Base-by-base conservation (phyloP, 306 rosid genomes). In the Ceratonia siliqua region DNA sequence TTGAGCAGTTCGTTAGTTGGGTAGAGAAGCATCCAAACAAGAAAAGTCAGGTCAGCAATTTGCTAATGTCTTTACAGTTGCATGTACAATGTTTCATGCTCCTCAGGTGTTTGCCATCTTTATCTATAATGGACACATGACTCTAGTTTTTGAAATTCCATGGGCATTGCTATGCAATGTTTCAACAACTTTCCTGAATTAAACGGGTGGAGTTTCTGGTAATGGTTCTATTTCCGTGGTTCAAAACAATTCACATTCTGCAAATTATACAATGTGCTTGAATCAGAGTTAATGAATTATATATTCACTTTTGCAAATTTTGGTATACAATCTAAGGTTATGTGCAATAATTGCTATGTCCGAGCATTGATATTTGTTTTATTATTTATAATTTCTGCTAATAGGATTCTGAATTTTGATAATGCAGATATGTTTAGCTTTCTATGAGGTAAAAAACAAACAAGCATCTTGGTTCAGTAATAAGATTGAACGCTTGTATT, bases 1-100 rank as follows among this genome's bases (percentile, higher is more conserved):
- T 95, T 69, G 99, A 89, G 74, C 99, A 95, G 76, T 95, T 90
- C 70, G 73, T 95, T 79, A 75, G 79, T 79, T 95, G 99, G 99
- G 99, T 89, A 50, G 99, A 95, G 90, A 95, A 92, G 74, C 99
- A 95, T 83, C 99, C 97, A 0, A 89, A 95, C 88, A 95, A 90
- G 77, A 95, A 92, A 84, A 95, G 97, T 76, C 97, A 92, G 98
- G 99, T 95, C 38, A 78, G 88, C 39, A 2, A 33, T 52, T 81
- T 77, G 62, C 5, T 66, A 18, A 1, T 72, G 49, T 64, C 28
- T 50, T 43, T 50, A 20, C 63, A 38, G 68, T 42, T 57, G 78
- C 38, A 71, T 42, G 35, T 8, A 10, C 42, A 35, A 53, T 62
- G 15, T 53, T 35, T 45, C 41, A 36, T 53, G 25, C 13, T 30